Percentiles rank a stretch among this genome's conserved stretches.
Conservation (phyloP, 2,329 filamentous ascomycete genomes). For the Grosmannia serpens region DNA sequence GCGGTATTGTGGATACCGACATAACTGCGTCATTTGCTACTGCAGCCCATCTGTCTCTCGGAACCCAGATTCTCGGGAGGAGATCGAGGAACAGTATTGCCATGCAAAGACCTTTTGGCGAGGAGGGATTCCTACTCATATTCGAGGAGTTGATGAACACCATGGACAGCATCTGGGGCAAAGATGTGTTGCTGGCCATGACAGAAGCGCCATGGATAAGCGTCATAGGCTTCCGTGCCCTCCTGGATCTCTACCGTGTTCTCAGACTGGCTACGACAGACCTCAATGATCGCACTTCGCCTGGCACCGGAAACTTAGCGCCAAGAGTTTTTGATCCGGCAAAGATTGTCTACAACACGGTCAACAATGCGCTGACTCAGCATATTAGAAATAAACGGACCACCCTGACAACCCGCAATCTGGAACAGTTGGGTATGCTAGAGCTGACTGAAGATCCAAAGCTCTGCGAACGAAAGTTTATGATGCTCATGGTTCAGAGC, state of each 20-base stretch:
- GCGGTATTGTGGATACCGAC: constrained; percentile 5
- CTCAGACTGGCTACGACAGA: constrained; percentile 3
- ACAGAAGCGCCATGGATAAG: constrained; percentile 1
- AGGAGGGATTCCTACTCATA: constrained; percentile 4
- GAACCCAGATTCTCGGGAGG: constrained; percentile 1
- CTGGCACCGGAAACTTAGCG: too few relatives aligned
- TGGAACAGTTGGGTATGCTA: constrained; percentile 1
- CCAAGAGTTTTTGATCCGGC: background rate
- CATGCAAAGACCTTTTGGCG: constrained; percentile 1
- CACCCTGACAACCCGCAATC: background rate
- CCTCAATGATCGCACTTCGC: background rate
- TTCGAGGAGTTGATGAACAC: constrained; percentile 3
- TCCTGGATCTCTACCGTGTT: constrained; percentile 3
- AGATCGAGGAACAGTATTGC: background rate
- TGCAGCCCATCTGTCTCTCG: constrained; percentile 5
- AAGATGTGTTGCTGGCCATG: background rate
- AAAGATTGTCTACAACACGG: background rate
- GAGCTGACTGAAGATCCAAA: constrained; percentile 5
- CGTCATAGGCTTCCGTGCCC: constrained; percentile 4
- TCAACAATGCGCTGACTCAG: background rate
- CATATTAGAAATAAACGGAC: background rate
- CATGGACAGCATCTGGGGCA: constrained; percentile 2
- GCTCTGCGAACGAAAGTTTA: constrained; percentile 4
- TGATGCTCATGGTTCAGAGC: constrained; percentile 6
- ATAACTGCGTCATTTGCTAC: constrained; percentile 5